A percentile compares a stretch with the other conserved stretches of the same genome.
phyloP scores from a whole-genome alignment of 78 protist genomes.

The Anaeramoeba flamelloides region DNA sequence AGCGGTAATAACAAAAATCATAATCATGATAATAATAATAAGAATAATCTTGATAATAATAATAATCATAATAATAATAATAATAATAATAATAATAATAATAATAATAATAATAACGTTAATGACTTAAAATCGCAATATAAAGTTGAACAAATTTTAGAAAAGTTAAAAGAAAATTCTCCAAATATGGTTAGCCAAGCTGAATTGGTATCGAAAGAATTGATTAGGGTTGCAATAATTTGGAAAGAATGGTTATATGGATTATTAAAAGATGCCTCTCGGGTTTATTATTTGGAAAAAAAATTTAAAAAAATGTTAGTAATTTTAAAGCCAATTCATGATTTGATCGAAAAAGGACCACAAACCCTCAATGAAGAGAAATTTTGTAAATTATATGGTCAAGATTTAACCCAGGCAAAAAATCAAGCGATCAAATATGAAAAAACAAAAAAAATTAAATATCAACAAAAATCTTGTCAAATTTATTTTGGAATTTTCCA shows the following conservation, averaged over 20 bases:
- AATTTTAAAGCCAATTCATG: background rate
- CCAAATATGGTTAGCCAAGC: constrained; percentile 50
- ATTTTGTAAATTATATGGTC: background rate
- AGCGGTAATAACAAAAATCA: background rate
- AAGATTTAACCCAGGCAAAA: too few relatives aligned
- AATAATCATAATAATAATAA: background rate
- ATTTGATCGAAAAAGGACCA: background rate
- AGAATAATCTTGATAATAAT: background rate
- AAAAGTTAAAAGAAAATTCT: constrained; percentile 11
- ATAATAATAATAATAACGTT: background rate
- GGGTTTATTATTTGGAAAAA: constrained; percentile 66
- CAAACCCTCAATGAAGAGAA: background rate
- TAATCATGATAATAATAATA: background rate
- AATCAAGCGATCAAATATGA: background rate
- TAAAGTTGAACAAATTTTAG: background rate
- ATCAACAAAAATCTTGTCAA: constrained; percentile 78
- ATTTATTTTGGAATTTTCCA: constrained; percentile 79
- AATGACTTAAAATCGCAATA: background rate
- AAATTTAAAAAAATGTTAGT: constrained; percentile 60
- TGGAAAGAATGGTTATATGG: constrained; percentile 96
- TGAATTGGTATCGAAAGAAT: constrained; percentile 61
- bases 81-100: background rate
- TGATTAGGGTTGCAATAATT: constrained; percentile 88
- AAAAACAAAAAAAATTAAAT: background rate
- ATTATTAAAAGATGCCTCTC: constrained; percentile 83